Percentiles rank a stretch among this genome's conserved stretches.
phyloP scores from a whole-genome alignment of 108 stramenopile species.

The Nitzschia sp. region DNA sequence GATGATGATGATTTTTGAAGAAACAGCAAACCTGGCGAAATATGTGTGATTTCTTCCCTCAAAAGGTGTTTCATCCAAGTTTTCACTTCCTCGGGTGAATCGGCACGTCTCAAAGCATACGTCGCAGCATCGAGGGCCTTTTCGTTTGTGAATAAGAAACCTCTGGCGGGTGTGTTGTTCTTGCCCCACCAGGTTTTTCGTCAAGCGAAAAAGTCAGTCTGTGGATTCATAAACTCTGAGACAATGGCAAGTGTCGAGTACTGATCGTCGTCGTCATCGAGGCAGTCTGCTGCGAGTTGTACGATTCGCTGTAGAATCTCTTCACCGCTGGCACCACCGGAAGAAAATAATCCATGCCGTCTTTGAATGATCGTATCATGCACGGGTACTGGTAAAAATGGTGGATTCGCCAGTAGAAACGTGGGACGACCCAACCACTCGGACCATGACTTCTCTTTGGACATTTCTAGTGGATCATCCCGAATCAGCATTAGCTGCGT shows the following conservation, averaged over 20 bases:
- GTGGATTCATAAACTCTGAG: conserved; percentile 69
- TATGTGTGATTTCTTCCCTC: conserved; percentile 28
- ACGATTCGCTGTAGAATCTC: conserved; percentile 58
- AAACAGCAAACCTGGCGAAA: conserved; percentile 78
- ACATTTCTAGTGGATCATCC: background rate
- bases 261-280: conserved; percentile 30
- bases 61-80: conserved; percentile 59
- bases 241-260: conserved; percentile 68
- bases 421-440: conserved; percentile 17
- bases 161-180: background rate
- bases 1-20: too few relatives aligned
- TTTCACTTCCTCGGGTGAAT: conserved; percentile 39
- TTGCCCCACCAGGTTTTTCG: conserved; percentile 42
- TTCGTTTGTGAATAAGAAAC: conserved; percentile 72
- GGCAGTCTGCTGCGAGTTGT: conserved; percentile 37
- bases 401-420: conserved; percentile 83
- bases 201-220: background rate
- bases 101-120: conserved; percentile 66
- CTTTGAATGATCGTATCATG: conserved; percentile 29
- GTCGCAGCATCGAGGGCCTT: conserved; percentile 40
- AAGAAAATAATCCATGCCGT: conserved; percentile 71
- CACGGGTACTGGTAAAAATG: conserved; percentile 87
- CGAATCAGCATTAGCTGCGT: background rate
- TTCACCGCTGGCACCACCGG: conserved; percentile 73
- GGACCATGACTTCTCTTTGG: conserved; percentile 3